These are phyloP conservation scores for Candida patagonica DNA, from an alignment of 805 yeast species.

Conservation along the genomic window DNA sequence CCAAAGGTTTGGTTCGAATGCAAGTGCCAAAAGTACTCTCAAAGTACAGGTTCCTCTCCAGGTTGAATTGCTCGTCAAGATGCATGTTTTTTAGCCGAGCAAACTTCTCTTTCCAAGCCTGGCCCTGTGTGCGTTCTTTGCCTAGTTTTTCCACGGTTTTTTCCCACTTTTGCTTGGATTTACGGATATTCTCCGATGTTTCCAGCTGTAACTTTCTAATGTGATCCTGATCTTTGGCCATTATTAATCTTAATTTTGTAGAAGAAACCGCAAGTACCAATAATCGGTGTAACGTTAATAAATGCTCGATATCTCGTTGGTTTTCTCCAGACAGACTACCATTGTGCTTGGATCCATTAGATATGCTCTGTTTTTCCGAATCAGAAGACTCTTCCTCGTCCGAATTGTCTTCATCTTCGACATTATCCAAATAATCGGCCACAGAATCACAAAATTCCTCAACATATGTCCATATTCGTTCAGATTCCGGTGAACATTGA, in stretches of 20 bases:
- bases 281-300: slow-evolving; percentile 22
- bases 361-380: background rate
- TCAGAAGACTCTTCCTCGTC: too few relatives aligned
- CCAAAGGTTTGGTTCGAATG: slow-evolving; percentile 27
- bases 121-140: slow-evolving; percentile 16
- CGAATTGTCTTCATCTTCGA: slow-evolving; percentile 5
- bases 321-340: background rate
- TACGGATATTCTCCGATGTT: slow-evolving; percentile 21
- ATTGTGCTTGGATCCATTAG: background rate
- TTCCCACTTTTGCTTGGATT: slow-evolving; percentile 18
- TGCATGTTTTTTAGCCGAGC: slow-evolving; percentile 17
- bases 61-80: slow-evolving; percentile 21
- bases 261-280: slow-evolving; percentile 25
- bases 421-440: slow-evolving; percentile 11
- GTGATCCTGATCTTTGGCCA: slow-evolving; percentile 26
- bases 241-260: slow-evolving; percentile 27
- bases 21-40: slow-evolving; percentile 22
- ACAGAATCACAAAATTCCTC: slow-evolving; percentile 17
- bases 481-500: slow-evolving; percentile 25
- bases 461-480: slow-evolving; percentile 25
- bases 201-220: slow-evolving; percentile 20
- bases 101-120: slow-evolving; percentile 5
- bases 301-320: slow-evolving; percentile 19
- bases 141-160: slow-evolving; percentile 17
- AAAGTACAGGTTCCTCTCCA: slow-evolving; percentile 20